A percentile compares a stretch with the other conserved stretches of the same genome.
phyloP scores from a whole-genome alignment of 345 rosid species.

The Excoecaria agallocha region DNA sequence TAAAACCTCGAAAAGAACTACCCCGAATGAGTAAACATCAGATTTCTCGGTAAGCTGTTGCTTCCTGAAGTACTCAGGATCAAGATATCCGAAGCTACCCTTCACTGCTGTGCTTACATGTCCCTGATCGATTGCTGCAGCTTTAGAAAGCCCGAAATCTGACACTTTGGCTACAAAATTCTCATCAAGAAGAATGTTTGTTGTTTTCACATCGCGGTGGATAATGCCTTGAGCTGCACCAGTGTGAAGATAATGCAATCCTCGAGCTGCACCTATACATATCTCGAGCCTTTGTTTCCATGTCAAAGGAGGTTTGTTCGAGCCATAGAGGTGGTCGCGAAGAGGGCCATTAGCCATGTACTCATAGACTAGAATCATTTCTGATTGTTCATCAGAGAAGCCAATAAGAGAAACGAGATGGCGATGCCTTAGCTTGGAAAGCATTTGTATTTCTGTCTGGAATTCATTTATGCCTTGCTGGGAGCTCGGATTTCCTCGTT shows the following conservation, averaged over 20 bases:
- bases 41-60: constrained; percentile 86
- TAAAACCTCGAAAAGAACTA: constrained; percentile 72
- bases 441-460: constrained; percentile 85
- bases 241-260: constrained; percentile 79
- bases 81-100: constrained; percentile 87
- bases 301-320: constrained; percentile 46
- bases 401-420: constrained; percentile 81
- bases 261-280: constrained; percentile 79
- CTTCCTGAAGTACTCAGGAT: constrained; percentile 77
- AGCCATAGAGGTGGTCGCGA: constrained; percentile 76
- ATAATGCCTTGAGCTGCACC: constrained; percentile 77
- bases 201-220: constrained; percentile 84
- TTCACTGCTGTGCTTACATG: constrained; percentile 86
- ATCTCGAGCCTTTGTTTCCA: constrained; percentile 85
- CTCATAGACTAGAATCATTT: constrained; percentile 91
- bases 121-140: constrained; percentile 61
- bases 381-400: constrained; percentile 67
- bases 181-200: constrained; percentile 82
- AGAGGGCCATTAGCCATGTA: constrained; percentile 82
- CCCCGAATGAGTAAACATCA: constrained; percentile 87
- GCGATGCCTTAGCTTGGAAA: constrained; percentile 76
- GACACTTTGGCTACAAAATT: constrained; percentile 72
- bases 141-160: constrained; percentile 78
- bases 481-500: constrained; percentile 64
- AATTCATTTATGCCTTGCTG: constrained; percentile 84